Conservation (phyloP, 768 basidiomycete species). For the Chlorophyllum brunneum region DNA sequence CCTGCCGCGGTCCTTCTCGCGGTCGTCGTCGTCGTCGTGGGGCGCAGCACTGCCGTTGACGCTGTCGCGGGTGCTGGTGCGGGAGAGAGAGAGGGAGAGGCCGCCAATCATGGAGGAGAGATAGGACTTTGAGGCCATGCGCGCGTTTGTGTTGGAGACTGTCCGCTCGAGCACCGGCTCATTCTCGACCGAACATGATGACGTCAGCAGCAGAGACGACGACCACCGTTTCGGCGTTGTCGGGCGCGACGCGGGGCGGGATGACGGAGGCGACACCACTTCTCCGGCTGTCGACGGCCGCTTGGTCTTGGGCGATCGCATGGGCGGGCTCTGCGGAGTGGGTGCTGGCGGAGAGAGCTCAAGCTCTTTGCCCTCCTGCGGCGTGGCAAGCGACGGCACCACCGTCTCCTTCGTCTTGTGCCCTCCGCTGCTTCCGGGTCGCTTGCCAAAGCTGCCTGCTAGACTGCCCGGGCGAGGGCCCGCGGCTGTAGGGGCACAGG, state of each 20-base stretch:
- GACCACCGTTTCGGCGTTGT: slow-evolving; percentile 31
- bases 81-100: slow-evolving; percentile 59
- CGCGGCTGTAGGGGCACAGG: not conserved
- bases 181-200: slow-evolving; percentile 20
- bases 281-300: no score
- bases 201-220: slow-evolving; percentile 27
- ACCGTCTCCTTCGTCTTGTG: slow-evolving; percentile 16
- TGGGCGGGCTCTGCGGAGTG: no score
- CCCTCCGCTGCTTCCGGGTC: slow-evolving; percentile 7
- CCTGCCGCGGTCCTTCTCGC: slow-evolving; percentile 50
- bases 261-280: slow-evolving; percentile 14
- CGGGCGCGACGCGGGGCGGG: slow-evolving; percentile 26
- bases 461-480: slow-evolving; percentile 1
- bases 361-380: slow-evolving; percentile 27
- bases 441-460: slow-evolving; percentile 14
- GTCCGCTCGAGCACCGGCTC: slow-evolving; percentile 32
- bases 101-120: slow-evolving; percentile 70
- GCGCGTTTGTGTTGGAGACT: slow-evolving; percentile 32
- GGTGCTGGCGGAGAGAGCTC: slow-evolving; percentile 9
- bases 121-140: slow-evolving; percentile 46
- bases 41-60: slow-evolving; percentile 36
- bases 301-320: no score
- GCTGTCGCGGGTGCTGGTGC: slow-evolving; percentile 42
- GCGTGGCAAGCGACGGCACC: slow-evolving; percentile 20
- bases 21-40: not conserved